Evolutionary conservation across 805 yeast species (phyloP).

Genomic region (Metschnikowia noctiluminum): DNA sequence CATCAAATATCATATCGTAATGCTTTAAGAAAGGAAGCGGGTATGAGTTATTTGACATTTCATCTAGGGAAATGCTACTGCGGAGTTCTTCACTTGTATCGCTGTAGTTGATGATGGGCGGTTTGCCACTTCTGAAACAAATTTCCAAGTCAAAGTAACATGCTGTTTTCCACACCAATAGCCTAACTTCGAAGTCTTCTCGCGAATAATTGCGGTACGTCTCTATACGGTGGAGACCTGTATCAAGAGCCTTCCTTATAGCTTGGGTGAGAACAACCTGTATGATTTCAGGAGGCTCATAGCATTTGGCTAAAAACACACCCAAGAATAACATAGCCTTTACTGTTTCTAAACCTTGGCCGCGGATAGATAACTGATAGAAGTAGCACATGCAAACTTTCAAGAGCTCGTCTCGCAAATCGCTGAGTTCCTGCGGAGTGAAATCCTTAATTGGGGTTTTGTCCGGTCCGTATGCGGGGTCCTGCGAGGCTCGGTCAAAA

Average conservation of each 20-base stretch:
- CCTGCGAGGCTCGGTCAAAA: neutral
- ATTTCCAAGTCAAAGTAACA: slow-evolving; percentile 43
- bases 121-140: slow-evolving; percentile 45
- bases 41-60: neutral
- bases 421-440: neutral
- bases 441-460: neutral
- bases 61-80: neutral
- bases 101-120: slow-evolving; percentile 42
- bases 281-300: slow-evolving; percentile 21
- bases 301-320: slow-evolving; percentile 6
- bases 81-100: slow-evolving; percentile 26
- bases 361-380: slow-evolving; percentile 5
- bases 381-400: slow-evolving; percentile 7
- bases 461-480: neutral
- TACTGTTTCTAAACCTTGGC: slow-evolving; percentile 11
- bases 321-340: slow-evolving; percentile 10
- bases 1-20: slow-evolving; percentile 9
- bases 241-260: slow-evolving; percentile 49
- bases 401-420: slow-evolving; percentile 3
- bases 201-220: slow-evolving; percentile 32
- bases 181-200: slow-evolving; percentile 33
- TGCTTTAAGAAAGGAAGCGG: slow-evolving; percentile 1
- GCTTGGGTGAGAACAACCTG: slow-evolving; percentile 42
- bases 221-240: slow-evolving; percentile 56
- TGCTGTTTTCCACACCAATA: slow-evolving; percentile 48